Conservation (phyloP, 345 rosid genomes). For the Eucalyptus globulus region DNA sequence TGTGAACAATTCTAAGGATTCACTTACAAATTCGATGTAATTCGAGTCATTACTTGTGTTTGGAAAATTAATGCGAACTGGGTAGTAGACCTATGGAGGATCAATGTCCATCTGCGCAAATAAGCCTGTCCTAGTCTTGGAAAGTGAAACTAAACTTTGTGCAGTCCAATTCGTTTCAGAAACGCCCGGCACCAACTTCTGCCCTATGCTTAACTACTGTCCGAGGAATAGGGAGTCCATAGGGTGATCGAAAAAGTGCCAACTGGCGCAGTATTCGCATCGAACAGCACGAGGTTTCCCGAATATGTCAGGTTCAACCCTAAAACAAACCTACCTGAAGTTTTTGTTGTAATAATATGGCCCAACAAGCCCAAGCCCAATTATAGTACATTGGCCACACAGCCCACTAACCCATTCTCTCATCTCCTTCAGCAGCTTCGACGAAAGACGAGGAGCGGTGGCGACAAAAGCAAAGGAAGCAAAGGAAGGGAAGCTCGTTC, state of each 20-base stretch:
- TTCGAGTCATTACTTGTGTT: not conserved
- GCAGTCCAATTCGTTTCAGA: not conserved
- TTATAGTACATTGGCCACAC: too few species aligned
- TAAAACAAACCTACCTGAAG: not conserved
- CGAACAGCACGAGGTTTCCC: not conserved
- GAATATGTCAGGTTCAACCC: not conserved
- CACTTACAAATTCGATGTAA: not conserved
- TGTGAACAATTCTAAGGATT: not conserved
- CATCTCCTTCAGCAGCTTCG: too few species aligned
- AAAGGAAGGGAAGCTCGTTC: too few species aligned
- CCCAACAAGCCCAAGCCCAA: too few species aligned
- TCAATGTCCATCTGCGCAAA: not conserved
- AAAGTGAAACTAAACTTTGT: not conserved
- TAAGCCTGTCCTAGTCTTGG: not conserved
- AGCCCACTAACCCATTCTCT: too few species aligned
- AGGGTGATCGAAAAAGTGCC: slow-evolving; percentile 9
- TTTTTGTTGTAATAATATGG: not conserved
- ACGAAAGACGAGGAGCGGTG: too few species aligned
- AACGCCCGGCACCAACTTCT: not conserved
- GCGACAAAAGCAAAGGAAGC: too few species aligned
- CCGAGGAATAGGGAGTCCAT: slow-evolving; percentile 1
- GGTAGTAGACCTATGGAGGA: not conserved
- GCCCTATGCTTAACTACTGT: not conserved
- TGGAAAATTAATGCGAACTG: not conserved
- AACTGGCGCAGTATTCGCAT: not conserved